A percentile compares a stretch with the other conserved stretches of the same genome.
These are phyloP conservation scores for Nannochloropsis gaditana DNA, from an alignment of 108 stramenopile genomes.

Conservation along the genomic window DNA sequence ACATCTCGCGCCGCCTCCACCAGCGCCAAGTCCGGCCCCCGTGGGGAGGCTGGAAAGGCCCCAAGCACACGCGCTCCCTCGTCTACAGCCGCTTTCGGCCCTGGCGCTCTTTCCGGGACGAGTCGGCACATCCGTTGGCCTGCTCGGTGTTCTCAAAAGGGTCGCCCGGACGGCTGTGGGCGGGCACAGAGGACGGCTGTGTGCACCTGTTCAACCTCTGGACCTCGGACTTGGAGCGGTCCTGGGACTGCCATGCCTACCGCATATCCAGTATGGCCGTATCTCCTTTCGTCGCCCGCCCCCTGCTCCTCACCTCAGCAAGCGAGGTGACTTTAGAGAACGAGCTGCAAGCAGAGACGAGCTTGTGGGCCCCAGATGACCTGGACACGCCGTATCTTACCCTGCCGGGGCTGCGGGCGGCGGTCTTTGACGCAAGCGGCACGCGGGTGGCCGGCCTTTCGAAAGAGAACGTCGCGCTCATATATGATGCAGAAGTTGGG, in stretches of 20 bases:
- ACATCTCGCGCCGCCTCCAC: not conserved
- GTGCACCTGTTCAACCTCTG: slow-evolving; percentile 24
- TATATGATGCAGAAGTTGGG: slow-evolving; percentile 14
- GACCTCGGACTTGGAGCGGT: slow-evolving; percentile 12
- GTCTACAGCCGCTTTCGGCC: slow-evolving; percentile 37
- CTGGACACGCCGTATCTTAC: not conserved
- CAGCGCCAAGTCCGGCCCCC: slow-evolving; percentile 21
- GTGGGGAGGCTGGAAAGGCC: slow-evolving; percentile 27
- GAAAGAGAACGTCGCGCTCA: not conserved
- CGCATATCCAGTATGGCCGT: not conserved
- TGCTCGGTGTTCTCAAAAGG: not conserved
- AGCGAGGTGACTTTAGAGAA: slow-evolving; percentile 9
- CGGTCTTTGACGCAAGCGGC: not conserved
- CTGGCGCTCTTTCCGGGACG: slow-evolving; percentile 23
- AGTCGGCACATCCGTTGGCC: not conserved
- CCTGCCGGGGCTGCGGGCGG: not conserved
- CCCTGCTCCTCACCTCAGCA: not conserved
- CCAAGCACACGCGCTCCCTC: slow-evolving; percentile 26
- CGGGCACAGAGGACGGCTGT: slow-evolving; percentile 25
- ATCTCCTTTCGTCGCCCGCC: not conserved
- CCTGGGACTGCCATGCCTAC: not conserved
- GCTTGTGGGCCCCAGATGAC: slow-evolving; percentile 7
- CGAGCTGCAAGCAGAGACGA: not conserved
- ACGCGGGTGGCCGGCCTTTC: not conserved
- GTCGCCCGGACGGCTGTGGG: slow-evolving; percentile 27